Evolutionary conservation across 768 basidiomycete genomes (phyloP), one percentile per base, ranked within the genome.

Genomic region (Boletus rubescentipes): DNA sequence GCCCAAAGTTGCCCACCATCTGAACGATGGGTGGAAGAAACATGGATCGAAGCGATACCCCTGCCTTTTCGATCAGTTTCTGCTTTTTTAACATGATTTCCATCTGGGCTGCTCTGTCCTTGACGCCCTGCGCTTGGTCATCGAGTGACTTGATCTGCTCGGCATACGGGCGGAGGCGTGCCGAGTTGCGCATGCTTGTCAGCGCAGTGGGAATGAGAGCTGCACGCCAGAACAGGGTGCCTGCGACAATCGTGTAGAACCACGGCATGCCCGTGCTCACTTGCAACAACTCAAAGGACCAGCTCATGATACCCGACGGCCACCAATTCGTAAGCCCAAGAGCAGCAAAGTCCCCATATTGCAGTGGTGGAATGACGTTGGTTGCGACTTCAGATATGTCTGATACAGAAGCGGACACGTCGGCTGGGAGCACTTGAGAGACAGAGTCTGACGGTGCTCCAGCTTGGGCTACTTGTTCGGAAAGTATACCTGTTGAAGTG

Each of bases 201-300:
- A 91, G 72, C 23, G 79, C 72, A 60, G 87, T 72, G 2, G 89
- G 89, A 47, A 91, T 67, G 42, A 89, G 75, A 45, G 79, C 42
- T 18, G 79, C 45, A 20, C 87, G 84, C 76, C 87, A 83, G 64
- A 84, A 63, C 11, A 86, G 50, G 26, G 85, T 82, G 29, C 84
- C 83, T 5, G 72, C 74, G 40, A 92, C 71, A 70, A 94, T 89
- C 44, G 91, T 87, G 77, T 85, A 83, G 74, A 89, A 89, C 91
- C 93, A 94, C 0, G 88, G 86, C 54, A 93, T 70, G 35, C 84
- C 86, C 0, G 83, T 82, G 44, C 76, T 70, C 46, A 91, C 84
- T 58, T 92, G 83, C 49, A 91, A 68, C 44, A 83, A 57, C 67
- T 93, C 90, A 45, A 89, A 73, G 16, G 81, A 72, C 79, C 80